A percentile compares a stretch with the other conserved stretches of the same genome.
Conservation (phyloP, 2,329 filamentous ascomycete species). For the Sporothrix schenckii region DNA sequence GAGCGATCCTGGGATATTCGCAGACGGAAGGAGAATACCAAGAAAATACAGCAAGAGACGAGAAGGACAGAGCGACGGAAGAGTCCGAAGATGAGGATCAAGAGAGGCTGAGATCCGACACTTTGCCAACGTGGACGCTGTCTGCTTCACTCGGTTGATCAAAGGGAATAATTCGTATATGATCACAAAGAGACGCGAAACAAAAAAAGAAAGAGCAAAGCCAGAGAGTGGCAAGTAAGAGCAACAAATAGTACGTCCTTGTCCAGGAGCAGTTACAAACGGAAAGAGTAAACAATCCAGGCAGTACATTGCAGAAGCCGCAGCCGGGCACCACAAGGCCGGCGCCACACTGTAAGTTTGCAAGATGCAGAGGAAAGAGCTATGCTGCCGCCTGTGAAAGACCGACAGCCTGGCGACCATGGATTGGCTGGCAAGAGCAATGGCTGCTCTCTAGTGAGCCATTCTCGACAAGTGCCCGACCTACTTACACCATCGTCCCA, state of each 20-base stretch:
- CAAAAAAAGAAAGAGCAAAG: neutral
- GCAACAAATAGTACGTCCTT: neutral
- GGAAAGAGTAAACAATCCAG: neutral
- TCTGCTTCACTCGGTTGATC: neutral
- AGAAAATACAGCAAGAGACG: neutral
- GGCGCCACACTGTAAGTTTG: neutral
- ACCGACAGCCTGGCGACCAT: slow-evolving; percentile 5
- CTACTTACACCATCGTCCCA: slow-evolving; percentile 14
- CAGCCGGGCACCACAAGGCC: neutral
- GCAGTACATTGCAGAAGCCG: neutral
- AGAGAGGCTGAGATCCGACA: neutral
- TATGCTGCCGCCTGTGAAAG: slow-evolving; percentile 2
- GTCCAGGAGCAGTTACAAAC: neutral
- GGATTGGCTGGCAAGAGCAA: slow-evolving; percentile 1
- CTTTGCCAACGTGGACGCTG: neutral
- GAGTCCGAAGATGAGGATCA: neutral
- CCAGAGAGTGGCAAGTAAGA: neutral
- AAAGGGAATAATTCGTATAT: neutral
- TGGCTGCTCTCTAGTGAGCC: neutral
- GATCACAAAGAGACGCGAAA: neutral
- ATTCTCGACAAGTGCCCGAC: neutral
- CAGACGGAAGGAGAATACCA: neutral
- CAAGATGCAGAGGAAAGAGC: neutral
- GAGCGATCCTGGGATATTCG: neutral
- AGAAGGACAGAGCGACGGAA: neutral